Evolutionary conservation across 495 filamentous ascomycete genomes (phyloP).

Genomic region (Aspergillus ostianus): DNA sequence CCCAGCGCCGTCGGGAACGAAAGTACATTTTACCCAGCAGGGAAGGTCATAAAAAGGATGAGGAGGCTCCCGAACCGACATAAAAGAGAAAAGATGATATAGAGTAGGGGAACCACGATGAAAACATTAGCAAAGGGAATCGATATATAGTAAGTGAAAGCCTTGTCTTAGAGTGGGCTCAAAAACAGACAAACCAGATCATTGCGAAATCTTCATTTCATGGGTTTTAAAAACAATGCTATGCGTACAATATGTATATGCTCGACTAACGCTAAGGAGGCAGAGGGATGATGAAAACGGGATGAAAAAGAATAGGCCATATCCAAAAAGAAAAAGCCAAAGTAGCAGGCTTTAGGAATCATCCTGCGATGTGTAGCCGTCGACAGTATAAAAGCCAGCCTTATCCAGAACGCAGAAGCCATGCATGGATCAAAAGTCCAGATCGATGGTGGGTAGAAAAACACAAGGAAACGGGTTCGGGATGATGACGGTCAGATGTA

Average conservation of each 20-base stretch:
- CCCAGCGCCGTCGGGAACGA: too few relatives aligned
- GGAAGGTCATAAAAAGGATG: too few relatives aligned
- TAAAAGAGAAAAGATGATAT: too few relatives aligned
- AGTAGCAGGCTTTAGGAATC: not conserved
- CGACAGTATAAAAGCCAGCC: not conserved
- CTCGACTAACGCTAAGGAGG: not conserved
- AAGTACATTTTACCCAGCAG: too few relatives aligned
- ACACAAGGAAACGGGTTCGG: not conserved
- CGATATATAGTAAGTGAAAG: too few relatives aligned
- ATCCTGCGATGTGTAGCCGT: not conserved
- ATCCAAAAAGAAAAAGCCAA: not conserved
- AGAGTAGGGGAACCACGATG: too few relatives aligned
- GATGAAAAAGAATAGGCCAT: not conserved
- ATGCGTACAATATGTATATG: not conserved
- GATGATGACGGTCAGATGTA: not conserved
- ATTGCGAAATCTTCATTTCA: not conserved
- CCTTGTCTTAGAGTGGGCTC: too few relatives aligned
- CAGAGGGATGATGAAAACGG: not conserved
- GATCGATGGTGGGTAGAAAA: not conserved
- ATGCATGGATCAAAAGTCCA: slow-evolving; percentile 9
- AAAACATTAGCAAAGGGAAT: too few relatives aligned
- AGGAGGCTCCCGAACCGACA: too few relatives aligned
- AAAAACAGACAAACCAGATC: not conserved
- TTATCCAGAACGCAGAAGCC: slow-evolving; percentile 6
- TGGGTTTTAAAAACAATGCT: not conserved